Evolutionary conservation across 2,329 filamentous ascomycete species (phyloP).

Genomic region (Arachnomyces sp.): DNA sequence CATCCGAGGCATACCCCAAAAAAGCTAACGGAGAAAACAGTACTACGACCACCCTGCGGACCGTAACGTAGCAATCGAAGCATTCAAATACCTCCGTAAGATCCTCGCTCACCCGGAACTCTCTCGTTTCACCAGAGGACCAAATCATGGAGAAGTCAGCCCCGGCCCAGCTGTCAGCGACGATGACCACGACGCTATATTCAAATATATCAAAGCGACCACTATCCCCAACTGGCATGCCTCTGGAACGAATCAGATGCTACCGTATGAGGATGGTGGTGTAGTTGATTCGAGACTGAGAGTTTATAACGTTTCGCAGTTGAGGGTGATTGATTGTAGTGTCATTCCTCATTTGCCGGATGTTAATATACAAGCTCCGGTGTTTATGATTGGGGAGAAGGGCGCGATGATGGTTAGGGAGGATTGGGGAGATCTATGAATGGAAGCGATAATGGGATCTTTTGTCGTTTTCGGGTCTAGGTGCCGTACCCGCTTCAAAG

Average conservation of each 20-base stretch:
- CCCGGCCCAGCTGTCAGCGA: constrained; percentile 15
- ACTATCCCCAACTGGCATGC: constrained; percentile 11
- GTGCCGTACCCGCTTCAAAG: too few species aligned
- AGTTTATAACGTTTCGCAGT: constrained; percentile 10
- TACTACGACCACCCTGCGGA: constrained; percentile 13
- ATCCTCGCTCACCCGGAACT: constrained; percentile 16
- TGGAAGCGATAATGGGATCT: too few species aligned
- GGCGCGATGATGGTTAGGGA: constrained; percentile 5
- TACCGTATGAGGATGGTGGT: constrained; percentile 10
- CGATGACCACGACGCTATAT: constrained; percentile 18
- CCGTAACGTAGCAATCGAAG: constrained; percentile 14
- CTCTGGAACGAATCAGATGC: constrained; percentile 9
- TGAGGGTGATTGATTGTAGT: constrained; percentile 12
- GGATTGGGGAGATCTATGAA: constrained; percentile 5
- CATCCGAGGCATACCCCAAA: not conserved
- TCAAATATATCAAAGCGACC: constrained; percentile 15
- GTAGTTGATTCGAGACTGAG: constrained; percentile 12
- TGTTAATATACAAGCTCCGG: constrained; percentile 10
- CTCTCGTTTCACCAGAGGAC: constrained; percentile 11
- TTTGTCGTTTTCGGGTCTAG: too few species aligned
- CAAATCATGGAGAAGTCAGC: constrained; percentile 15
- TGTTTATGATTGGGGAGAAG: constrained; percentile 17
- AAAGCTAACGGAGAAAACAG: not conserved
- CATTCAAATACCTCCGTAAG: constrained; percentile 18
- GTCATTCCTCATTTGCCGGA: constrained; percentile 14